These are phyloP conservation scores for Penicillium sp. DNA, from an alignment of 2,329 filamentous ascomycete genomes.

Conservation along the genomic window DNA sequence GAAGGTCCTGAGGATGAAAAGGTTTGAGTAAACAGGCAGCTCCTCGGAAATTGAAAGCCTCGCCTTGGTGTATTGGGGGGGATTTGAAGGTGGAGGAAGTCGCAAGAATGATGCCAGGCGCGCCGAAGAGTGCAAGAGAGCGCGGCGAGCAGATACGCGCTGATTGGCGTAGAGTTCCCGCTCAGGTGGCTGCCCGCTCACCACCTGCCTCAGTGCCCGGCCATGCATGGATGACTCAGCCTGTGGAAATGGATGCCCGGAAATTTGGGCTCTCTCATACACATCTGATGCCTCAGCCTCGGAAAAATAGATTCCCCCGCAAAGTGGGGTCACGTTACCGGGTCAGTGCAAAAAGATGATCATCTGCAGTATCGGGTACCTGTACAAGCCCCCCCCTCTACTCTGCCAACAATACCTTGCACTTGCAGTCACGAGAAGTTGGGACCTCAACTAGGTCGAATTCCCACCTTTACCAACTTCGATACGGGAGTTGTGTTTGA, in stretches of 20 bases:
- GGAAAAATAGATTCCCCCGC: conserved; percentile 27
- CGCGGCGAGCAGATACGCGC: conserved; percentile 26
- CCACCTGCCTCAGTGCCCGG: no score
- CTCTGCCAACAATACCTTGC: neutral
- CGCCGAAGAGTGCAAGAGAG: conserved; percentile 28
- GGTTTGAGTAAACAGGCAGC: neutral
- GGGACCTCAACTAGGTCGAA: neutral
- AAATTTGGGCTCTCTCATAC: no score
- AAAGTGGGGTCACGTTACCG: conserved; percentile 36
- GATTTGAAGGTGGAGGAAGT: conserved; percentile 6
- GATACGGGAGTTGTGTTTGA: no score
- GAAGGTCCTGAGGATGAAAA: neutral
- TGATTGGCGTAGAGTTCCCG: conserved; percentile 27
- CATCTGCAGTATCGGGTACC: conserved; percentile 20
- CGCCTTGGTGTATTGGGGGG: neutral
- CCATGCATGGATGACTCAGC: conserved; percentile 23
- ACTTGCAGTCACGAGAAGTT: neutral
- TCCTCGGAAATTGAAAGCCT: neutral
- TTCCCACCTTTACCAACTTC: neutral
- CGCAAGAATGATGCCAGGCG: conserved; percentile 21
- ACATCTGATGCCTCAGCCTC: neutral
- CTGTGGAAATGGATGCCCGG: no score
- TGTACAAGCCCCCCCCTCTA: conserved; percentile 9
- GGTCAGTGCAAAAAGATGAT: conserved; percentile 30
- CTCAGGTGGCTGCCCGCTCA: neutral